A percentile compares a stretch with the other conserved stretches of the same genome.
phyloP scores from a whole-genome alignment of 2,329 filamentous ascomycete species.

The Xylariaceae sp. region DNA sequence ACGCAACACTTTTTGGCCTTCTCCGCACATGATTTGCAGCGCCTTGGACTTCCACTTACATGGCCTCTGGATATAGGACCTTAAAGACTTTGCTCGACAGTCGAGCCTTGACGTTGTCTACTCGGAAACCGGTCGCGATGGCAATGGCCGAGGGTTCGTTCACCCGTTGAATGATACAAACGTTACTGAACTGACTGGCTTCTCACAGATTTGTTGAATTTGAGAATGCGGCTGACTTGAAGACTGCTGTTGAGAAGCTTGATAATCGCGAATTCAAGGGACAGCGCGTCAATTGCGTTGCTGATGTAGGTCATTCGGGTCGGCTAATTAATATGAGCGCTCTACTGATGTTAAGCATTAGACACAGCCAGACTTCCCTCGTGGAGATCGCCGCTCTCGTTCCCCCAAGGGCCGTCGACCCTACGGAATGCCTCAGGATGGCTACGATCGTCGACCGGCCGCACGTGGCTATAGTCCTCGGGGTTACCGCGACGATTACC shows the following conservation, averaged over 20 bases:
- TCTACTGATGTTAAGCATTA: constrained; percentile 37
- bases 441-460: constrained; percentile 75
- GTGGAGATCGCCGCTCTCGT: constrained; percentile 70
- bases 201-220: constrained; percentile 86
- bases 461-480: constrained; percentile 83
- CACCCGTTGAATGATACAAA: background rate
- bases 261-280: constrained; percentile 93
- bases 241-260: constrained; percentile 89
- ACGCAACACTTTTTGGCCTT: constrained; percentile 29
- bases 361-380: constrained; percentile 74
- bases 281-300: constrained; percentile 74
- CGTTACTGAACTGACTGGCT: constrained; percentile 12
- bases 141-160: constrained; percentile 84
- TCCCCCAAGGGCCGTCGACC: constrained; percentile 65
- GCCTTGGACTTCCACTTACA: constrained; percentile 70
- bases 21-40: constrained; percentile 33
- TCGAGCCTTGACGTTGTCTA: constrained; percentile 97
- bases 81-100: constrained; percentile 98
- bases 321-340: constrained; percentile 2
- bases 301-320: constrained; percentile 63
- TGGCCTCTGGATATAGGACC: constrained; percentile 82
- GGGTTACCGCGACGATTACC: constrained; percentile 67
- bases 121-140: constrained; percentile 89
- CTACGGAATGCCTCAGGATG: constrained; percentile 63
- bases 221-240: constrained; percentile 85